A percentile compares a stretch with the other conserved stretches of the same genome.
phyloP scores from a whole-genome alignment of 768 basidiomycete genomes.

The Amanita jacksonii region DNA sequence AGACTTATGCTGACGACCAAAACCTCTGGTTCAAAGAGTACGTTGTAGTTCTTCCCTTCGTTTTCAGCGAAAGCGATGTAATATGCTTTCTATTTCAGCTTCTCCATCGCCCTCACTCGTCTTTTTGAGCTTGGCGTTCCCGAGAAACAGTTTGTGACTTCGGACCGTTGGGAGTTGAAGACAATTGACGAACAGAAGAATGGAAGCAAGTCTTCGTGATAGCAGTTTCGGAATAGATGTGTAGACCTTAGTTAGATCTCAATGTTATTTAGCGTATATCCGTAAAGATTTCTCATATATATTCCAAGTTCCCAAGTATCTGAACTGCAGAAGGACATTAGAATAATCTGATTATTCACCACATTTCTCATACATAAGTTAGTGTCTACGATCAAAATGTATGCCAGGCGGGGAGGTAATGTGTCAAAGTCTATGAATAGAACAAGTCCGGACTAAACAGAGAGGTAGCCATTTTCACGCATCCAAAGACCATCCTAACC shows the following conservation, averaged over 20 bases:
- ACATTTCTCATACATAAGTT: too few relatives aligned
- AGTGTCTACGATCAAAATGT: too few relatives aligned
- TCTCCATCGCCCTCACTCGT: slow-evolving; percentile 65
- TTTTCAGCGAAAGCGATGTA: too few relatives aligned
- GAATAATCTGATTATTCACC: too few relatives aligned
- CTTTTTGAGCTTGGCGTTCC: slow-evolving; percentile 96
- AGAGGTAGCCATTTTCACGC: too few relatives aligned
- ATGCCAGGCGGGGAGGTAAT: too few relatives aligned
- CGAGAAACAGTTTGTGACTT: slow-evolving; percentile 55
- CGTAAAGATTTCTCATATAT: not conserved
- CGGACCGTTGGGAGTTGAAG: slow-evolving; percentile 73
- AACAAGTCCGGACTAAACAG: too few relatives aligned
- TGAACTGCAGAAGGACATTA: too few relatives aligned
- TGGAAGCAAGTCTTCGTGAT: not conserved
- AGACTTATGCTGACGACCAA: slow-evolving; percentile 80
- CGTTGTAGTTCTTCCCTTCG: slow-evolving; percentile 15
- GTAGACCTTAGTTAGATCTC: not conserved
- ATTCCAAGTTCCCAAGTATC: not conserved
- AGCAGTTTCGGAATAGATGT: not conserved
- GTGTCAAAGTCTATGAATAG: too few relatives aligned
- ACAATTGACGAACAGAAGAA: slow-evolving; percentile 36
- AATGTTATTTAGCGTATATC: not conserved
- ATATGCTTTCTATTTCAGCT: slow-evolving; percentile 50
- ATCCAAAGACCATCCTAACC: not conserved
- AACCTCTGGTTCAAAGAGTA: slow-evolving; percentile 93